Conservation (phyloP, 768 basidiomycete species). For the Pluteus cervinus region DNA sequence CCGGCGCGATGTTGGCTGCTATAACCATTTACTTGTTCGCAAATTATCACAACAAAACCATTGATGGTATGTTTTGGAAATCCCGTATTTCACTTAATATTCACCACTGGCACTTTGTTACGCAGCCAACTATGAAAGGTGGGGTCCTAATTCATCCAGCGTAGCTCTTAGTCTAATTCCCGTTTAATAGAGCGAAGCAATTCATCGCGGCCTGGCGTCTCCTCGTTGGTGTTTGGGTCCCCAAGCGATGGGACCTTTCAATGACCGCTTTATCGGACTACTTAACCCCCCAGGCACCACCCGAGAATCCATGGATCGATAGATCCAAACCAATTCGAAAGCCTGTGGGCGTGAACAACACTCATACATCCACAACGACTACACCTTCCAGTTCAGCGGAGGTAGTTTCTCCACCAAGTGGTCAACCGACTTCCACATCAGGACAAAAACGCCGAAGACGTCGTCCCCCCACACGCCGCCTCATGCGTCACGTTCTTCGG, state of each 20-base stretch:
- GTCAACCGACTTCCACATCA: conserved; percentile 5
- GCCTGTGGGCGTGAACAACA: conserved; percentile 12
- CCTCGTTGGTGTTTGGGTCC: conserved; percentile 92
- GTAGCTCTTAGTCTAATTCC: conserved; percentile 5
- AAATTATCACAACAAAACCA: conserved; percentile 78
- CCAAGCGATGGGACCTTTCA: conserved; percentile 77
- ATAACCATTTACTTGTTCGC: conserved; percentile 71
- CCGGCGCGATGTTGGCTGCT: conserved; percentile 70
- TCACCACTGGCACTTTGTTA: conserved; percentile 12
- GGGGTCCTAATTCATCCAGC: conserved; percentile 18
- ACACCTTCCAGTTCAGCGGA: neutral
- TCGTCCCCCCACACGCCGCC: conserved; percentile 69
- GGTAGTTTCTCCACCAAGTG: neutral
- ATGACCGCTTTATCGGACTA: conserved; percentile 68
- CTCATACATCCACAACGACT: too few relatives aligned
- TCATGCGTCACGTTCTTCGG: conserved; percentile 85
- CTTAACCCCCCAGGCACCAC: conserved; percentile 58
- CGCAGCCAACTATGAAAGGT: conserved; percentile 77
- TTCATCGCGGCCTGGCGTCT: conserved; percentile 93
- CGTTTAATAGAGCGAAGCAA: conserved; percentile 69
- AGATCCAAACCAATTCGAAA: conserved; percentile 27
- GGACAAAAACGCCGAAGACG: conserved; percentile 30
- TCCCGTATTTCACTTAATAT: conserved; percentile 3
- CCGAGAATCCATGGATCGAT: conserved; percentile 69
- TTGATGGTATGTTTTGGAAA: conserved; percentile 62